Conservation (phyloP, 2,329 filamentous ascomycete species). For the Penicillium sp. region DNA sequence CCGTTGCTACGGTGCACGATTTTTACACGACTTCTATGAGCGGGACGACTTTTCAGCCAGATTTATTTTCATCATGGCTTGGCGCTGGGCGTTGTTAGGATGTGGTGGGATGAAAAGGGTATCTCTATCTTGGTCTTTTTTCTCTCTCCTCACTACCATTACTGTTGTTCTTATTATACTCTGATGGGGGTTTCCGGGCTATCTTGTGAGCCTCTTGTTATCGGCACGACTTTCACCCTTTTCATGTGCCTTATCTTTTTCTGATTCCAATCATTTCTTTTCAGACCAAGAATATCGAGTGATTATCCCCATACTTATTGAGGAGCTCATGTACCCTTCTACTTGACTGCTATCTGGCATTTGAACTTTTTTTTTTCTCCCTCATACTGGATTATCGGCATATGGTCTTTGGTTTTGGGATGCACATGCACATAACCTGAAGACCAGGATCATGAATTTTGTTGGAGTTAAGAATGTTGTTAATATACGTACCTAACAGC, state of each 20-base stretch:
- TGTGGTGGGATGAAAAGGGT: slow-evolving; percentile 9
- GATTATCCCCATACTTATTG: background rate
- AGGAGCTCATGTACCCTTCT: background rate
- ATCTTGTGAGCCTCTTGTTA: background rate
- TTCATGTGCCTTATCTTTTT: too few relatives aligned
- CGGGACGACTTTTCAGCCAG: slow-evolving; percentile 11
- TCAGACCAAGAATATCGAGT: background rate
- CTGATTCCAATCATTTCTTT: background rate
- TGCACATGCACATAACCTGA: background rate
- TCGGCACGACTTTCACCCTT: background rate
- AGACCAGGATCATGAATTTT: background rate
- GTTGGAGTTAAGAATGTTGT: background rate
- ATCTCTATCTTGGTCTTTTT: slow-evolving; percentile 7
- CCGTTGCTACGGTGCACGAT: slow-evolving; percentile 18
- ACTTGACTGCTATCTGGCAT: background rate
- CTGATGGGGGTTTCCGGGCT: background rate
- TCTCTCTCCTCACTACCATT: background rate
- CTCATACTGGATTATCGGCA: background rate
- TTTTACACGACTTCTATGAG: slow-evolving; percentile 22
- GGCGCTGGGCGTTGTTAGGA: slow-evolving; percentile 19
- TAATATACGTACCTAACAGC: background rate
- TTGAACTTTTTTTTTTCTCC: background rate
- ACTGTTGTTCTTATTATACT: background rate
- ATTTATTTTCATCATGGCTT: slow-evolving; percentile 14
- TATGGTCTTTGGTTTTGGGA: background rate